These are phyloP conservation scores for Coffea eugenioides DNA, from an alignment of 257 asterid species.

Conservation along the genomic window DNA sequence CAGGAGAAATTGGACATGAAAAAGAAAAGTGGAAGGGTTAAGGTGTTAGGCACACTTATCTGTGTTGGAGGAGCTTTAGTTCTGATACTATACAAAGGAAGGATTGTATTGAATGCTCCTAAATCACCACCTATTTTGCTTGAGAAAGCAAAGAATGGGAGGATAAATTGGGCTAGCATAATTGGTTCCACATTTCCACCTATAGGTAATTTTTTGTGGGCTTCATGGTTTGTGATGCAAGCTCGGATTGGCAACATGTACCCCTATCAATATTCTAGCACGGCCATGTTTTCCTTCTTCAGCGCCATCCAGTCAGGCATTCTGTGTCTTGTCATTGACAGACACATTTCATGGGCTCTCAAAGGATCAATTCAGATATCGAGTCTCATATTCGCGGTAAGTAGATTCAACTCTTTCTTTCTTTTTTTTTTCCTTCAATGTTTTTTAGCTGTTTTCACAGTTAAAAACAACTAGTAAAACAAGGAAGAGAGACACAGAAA, in stretches of 20 bases:
- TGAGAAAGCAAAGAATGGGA: conserved; percentile 16
- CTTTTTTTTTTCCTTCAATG: too few species aligned
- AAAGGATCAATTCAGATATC: conserved; percentile 50
- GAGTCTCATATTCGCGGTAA: conserved; percentile 47
- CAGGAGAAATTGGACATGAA: conserved; percentile 57
- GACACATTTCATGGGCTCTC: conserved; percentile 50
- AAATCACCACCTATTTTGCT: background rate
- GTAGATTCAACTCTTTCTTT: conserved; percentile 15
- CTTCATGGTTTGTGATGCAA: conserved; percentile 77
- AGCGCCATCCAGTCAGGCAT: conserved; percentile 59
- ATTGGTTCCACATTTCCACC: conserved; percentile 55
- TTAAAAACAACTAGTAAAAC: too few species aligned
- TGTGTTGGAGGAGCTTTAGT: conserved; percentile 52
- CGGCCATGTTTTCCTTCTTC: conserved; percentile 59
- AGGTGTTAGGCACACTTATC: conserved; percentile 50
- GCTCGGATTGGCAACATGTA: conserved; percentile 50
- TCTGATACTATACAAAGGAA: conserved; percentile 63
- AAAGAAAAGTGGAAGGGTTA: conserved; percentile 54
- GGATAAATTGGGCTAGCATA: conserved; percentile 23
- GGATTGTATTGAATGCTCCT: conserved; percentile 19
- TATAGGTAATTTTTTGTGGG: conserved; percentile 56
- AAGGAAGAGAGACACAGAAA: background rate
- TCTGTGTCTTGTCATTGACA: conserved; percentile 38
- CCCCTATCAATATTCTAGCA: conserved; percentile 68
- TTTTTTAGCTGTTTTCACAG: too few species aligned